Evolutionary conservation across 73 alveolate genomes (phyloP), one percentile per base, ranked within the genome.

Genomic region (Chromera velia): DNA sequence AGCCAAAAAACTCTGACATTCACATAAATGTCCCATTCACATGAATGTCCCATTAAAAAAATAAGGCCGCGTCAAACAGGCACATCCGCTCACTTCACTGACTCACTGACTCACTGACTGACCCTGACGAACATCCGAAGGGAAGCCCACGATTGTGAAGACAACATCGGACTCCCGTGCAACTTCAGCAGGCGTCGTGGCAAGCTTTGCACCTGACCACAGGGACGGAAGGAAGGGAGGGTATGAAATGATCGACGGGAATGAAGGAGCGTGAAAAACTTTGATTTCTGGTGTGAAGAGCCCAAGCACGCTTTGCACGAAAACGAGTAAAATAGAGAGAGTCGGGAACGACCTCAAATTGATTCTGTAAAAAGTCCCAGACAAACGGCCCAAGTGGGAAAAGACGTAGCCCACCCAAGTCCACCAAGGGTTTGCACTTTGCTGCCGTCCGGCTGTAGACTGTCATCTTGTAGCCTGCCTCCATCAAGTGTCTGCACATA

Each of bases 81-180:
- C n/a, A n/a, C n/a, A n/a, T n/a, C n/a, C n/a, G n/a, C n/a, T n/a
- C n/a, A n/a, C n/a, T n/a, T n/a, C n/a, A n/a, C n/a, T n/a, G n/a
- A 13, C 22, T 40, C 13, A 7, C 55, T 40, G 55, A 7, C 22
- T 40, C 55, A 40, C 22, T 40, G 55, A 7, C 55, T 7, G 4
- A 40, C 55, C 55, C 13, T 85, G 49, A 74, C 90, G 93, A 45
- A 90, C 95, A 77, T 92, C 97, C 48, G 90, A 86, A 18, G 97
- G 97, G 74, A 76, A 92, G 28, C 97, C 97, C 4, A 92, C 85
- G 93, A 92, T 90, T 18, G 87, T 67, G 88, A 92, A 92, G 28
- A 92, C 84, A 19, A 73, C 83, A 75, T 92, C 97, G 24, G 90
- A 76, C 24, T 86, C 75, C 55, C 76, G 33, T 32, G 94, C 95